Evolutionary conservation across 768 basidiomycete species (phyloP).

Genomic region (Kondoa subrosea): DNA sequence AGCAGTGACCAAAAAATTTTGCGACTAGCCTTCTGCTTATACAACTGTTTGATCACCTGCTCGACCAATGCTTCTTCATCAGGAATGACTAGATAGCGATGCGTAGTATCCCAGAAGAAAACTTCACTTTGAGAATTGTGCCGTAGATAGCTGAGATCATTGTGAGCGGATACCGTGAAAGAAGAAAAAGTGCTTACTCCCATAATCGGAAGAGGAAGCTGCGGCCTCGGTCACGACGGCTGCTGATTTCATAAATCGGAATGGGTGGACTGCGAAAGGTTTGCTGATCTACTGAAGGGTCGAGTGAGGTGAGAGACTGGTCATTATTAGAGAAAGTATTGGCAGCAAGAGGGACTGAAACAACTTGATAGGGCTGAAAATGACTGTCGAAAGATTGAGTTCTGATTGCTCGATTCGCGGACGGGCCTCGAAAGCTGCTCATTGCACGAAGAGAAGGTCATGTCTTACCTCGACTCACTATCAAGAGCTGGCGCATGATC

Average conservation of each 20-base stretch:
- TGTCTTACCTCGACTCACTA: no score
- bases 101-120: slow-evolving; percentile 1
- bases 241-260: no score
- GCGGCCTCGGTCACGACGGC: background rate
- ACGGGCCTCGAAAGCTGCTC: no score
- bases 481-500: no score
- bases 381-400: no score
- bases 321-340: background rate
- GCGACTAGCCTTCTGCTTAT: background rate
- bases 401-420: no score
- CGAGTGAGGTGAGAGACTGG: background rate
- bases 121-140: background rate
- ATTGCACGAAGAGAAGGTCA: no score
- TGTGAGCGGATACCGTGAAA: no score
- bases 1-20: no score
- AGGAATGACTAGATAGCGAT: slow-evolving; percentile 5
- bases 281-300: background rate
- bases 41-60: background rate
- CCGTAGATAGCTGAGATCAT: slow-evolving; percentile 1
- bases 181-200: no score
- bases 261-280: background rate
- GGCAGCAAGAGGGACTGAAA: background rate
- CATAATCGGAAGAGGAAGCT: background rate
- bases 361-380: background rate
- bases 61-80: background rate